Evolutionary conservation across 352 stramenopile species (phyloP).

Genomic region (Phytophthora quininea): DNA sequence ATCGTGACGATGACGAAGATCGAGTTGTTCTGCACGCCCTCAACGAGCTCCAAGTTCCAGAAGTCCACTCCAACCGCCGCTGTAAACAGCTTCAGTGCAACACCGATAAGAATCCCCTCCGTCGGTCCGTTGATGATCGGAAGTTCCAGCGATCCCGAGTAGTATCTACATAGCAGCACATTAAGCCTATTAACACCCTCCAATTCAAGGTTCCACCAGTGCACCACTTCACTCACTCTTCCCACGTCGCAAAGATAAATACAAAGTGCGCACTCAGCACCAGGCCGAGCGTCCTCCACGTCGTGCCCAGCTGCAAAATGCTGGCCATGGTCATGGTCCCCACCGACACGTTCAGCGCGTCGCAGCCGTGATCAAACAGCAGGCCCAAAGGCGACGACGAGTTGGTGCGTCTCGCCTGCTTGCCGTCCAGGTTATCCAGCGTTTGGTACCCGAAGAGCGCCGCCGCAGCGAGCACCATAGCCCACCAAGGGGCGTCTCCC

Average conservation of each 20-base stretch:
- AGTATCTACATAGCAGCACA: constrained; percentile 68
- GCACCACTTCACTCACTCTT: constrained; percentile 55
- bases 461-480: constrained; percentile 61
- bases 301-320: constrained; percentile 75
- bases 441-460: constrained; percentile 85
- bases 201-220: not conserved
- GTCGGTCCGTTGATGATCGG: constrained; percentile 97
- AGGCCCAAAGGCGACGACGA: constrained; percentile 81
- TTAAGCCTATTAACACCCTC: constrained; percentile 1
- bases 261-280: constrained; percentile 78
- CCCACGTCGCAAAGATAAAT: constrained; percentile 90
- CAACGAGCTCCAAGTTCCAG: constrained; percentile 67
- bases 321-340: constrained; percentile 84
- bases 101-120: constrained; percentile 93
- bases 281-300: constrained; percentile 81
- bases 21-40: constrained; percentile 84
- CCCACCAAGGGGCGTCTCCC: constrained; percentile 70
- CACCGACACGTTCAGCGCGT: constrained; percentile 85
- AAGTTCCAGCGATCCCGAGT: constrained; percentile 94
- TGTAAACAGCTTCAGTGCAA: constrained; percentile 80
- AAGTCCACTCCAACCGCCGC: constrained; percentile 64
- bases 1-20: constrained; percentile 76
- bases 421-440: constrained; percentile 87
- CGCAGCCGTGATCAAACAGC: constrained; percentile 87
- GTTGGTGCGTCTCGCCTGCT: constrained; percentile 80